A percentile compares a stretch with the other conserved stretches of the same genome.
phyloP scores from a whole-genome alignment of 495 filamentous ascomycete genomes.

The Glarea lozoyensis region DNA sequence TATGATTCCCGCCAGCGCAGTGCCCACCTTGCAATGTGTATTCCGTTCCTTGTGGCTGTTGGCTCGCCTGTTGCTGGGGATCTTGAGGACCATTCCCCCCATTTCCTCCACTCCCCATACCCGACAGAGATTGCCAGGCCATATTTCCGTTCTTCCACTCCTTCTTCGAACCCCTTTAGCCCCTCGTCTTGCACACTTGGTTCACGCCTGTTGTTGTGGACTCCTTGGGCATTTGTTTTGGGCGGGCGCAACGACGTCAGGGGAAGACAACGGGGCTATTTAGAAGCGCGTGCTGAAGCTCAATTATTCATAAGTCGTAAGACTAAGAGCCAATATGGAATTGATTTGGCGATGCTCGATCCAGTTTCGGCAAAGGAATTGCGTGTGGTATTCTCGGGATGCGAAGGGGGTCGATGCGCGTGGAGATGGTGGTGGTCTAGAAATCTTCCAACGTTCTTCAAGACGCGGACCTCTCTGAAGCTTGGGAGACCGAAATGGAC shows the following conservation, averaged over 20 bases:
- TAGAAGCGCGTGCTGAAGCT: slow-evolving; percentile 9
- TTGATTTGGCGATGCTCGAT: no score
- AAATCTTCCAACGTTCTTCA: no score
- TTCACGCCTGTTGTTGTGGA: slow-evolving; percentile 2
- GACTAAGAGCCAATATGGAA: no score
- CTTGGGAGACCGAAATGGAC: no score
- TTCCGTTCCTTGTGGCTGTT: slow-evolving; percentile 80
- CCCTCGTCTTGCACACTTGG: slow-evolving; percentile 1
- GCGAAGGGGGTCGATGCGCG: no score
- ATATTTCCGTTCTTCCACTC: slow-evolving; percentile 24
- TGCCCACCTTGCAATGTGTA: slow-evolving; percentile 86
- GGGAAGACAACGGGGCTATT: slow-evolving; percentile 4
- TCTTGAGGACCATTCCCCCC: slow-evolving; percentile 45
- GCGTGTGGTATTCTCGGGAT: no score
- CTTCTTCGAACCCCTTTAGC: not conserved
- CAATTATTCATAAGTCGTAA: no score
- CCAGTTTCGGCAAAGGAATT: no score
- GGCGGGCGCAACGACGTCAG: slow-evolving; percentile 9
- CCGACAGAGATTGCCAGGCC: slow-evolving; percentile 54
- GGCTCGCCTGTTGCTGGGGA: slow-evolving; percentile 38
- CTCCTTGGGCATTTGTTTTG: slow-evolving; percentile 12
- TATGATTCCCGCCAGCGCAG: not conserved
- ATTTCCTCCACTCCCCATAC: slow-evolving; percentile 56
- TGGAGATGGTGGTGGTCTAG: no score
- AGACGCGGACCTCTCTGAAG: no score